Percentiles rank a stretch among this genome's conserved stretches.
These are phyloP conservation scores for Gentiana dahurica DNA, from an alignment of 257 asterid genomes.

Conservation along the genomic window DNA sequence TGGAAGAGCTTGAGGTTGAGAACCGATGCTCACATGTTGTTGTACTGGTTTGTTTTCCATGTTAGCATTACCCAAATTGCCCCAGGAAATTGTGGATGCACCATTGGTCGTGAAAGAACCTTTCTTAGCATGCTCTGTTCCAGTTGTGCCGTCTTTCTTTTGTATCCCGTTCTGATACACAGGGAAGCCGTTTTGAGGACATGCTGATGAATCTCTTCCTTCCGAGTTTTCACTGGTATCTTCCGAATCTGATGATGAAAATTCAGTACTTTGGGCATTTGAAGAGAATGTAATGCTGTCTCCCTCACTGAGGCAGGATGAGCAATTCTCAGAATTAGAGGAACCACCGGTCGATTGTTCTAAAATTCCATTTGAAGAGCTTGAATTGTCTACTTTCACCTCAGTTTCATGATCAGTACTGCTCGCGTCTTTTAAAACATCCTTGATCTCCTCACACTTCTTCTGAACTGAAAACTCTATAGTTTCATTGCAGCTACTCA, in stretches of 20 bases:
- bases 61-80: slow-evolving; percentile 21
- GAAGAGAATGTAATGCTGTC: slow-evolving; percentile 61
- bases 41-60: slow-evolving; percentile 25
- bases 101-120: slow-evolving; percentile 17
- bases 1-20: slow-evolving; percentile 47
- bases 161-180: slow-evolving; percentile 19
- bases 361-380: slow-evolving; percentile 23
- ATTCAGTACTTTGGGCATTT: slow-evolving; percentile 55
- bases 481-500: slow-evolving; percentile 39
- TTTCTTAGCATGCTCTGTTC: slow-evolving; percentile 17
- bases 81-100: slow-evolving; percentile 20
- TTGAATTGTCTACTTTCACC: slow-evolving; percentile 20
- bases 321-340: slow-evolving; percentile 68
- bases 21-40: slow-evolving; percentile 24
- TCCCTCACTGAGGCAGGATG: slow-evolving; percentile 82
- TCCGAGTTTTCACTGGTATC: slow-evolving; percentile 63
- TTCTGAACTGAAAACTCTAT: slow-evolving; percentile 26
- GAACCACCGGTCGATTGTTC: slow-evolving; percentile 42
- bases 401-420: slow-evolving; percentile 19
- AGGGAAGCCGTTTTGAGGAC: slow-evolving; percentile 28
- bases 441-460: slow-evolving; percentile 27
- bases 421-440: slow-evolving; percentile 11
- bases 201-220: slow-evolving; percentile 39
- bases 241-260: slow-evolving; percentile 75
- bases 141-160: slow-evolving; percentile 14